phyloP scores from a whole-genome alignment of 805 yeast genomes.

The Wickerhamomyces xylosicus region DNA sequence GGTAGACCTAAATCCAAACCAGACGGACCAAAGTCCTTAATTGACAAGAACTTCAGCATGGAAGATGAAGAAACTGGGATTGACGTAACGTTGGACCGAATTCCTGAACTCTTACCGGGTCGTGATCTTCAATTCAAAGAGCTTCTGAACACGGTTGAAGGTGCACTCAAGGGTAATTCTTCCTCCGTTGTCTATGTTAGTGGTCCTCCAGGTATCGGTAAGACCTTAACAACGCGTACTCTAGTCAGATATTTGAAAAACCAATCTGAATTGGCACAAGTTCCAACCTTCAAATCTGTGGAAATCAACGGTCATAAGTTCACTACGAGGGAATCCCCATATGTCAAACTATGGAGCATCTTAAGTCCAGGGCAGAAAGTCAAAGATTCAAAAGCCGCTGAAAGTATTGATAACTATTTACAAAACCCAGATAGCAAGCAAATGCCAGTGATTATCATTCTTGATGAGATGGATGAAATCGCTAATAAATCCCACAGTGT shows the following conservation, averaged over 20 bases:
- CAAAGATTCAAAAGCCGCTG: slow-evolving; percentile 41
- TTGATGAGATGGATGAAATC: slow-evolving; percentile 92
- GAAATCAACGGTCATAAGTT: slow-evolving; percentile 91
- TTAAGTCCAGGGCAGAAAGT: slow-evolving; percentile 45
- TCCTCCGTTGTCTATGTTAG: slow-evolving; percentile 87
- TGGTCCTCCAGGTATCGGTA: slow-evolving; percentile 98
- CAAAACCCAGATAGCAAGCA: slow-evolving; percentile 19
- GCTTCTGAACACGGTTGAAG: slow-evolving; percentile 57
- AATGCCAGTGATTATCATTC: slow-evolving; percentile 49
- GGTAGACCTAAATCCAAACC: neutral
- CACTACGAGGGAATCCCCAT: slow-evolving; percentile 68
- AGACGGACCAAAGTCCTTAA: slow-evolving; percentile 9
- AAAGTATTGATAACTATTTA: slow-evolving; percentile 61
- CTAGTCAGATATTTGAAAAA: slow-evolving; percentile 60
- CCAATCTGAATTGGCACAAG: slow-evolving; percentile 25
- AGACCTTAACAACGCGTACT: slow-evolving; percentile 87
- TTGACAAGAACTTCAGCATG: slow-evolving; percentile 2
- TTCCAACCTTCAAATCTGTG: slow-evolving; percentile 52
- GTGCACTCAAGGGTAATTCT: slow-evolving; percentile 55
- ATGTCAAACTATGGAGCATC: slow-evolving; percentile 74
- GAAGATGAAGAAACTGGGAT: slow-evolving; percentile 18
- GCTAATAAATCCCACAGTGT: slow-evolving; percentile 75
- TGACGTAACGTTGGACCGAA: slow-evolving; percentile 10
- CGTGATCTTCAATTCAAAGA: slow-evolving; percentile 75
- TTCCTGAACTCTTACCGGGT: slow-evolving; percentile 50